phyloP scores from a whole-genome alignment of 164 flowering plant genomes.

The Litsea cubeba region DNA sequence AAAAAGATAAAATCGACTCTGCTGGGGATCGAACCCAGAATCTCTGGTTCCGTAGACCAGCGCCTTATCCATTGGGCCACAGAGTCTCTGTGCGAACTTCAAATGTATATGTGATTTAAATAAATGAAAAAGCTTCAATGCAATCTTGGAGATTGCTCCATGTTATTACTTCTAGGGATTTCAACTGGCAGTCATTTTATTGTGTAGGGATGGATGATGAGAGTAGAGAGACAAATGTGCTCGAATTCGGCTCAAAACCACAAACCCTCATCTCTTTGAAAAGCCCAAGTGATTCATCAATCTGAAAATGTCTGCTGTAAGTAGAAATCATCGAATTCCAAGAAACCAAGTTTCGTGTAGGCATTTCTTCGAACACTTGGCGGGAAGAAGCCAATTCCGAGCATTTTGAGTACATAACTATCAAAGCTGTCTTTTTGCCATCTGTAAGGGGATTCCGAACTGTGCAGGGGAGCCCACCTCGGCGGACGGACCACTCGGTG shows the following conservation, averaged over 20 bases:
- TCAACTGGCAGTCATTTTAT: too few relatives aligned
- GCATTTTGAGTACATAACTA: slow-evolving; percentile 27
- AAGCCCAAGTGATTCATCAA: slow-evolving; percentile 19
- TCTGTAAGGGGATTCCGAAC: too few relatives aligned
- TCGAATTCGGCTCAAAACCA: slow-evolving; percentile 21
- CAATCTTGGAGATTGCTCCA: too few relatives aligned
- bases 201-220: too few relatives aligned
- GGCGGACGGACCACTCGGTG: too few relatives aligned
- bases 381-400: slow-evolving; percentile 17
- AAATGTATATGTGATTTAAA: too few relatives aligned
- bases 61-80: slow-evolving; percentile 85
- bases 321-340: slow-evolving; percentile 37
- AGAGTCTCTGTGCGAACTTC: background rate
- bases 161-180: too few relatives aligned
- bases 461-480: too few relatives aligned
- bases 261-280: slow-evolving; percentile 25
- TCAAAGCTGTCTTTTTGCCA: too few relatives aligned
- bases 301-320: slow-evolving; percentile 15
- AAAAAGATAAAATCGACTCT: background rate
- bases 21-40: slow-evolving; percentile 78
- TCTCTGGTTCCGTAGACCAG: slow-evolving; percentile 80
- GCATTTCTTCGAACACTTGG: slow-evolving; percentile 38
- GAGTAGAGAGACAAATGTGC: slow-evolving; percentile 16
- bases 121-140: too few relatives aligned
- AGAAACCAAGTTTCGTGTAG: slow-evolving; percentile 20